Evolutionary conservation across 2,329 filamentous ascomycete genomes (phyloP), one percentile per base, ranked within the genome.

Genomic region (Fusarium protoensiforme): DNA sequence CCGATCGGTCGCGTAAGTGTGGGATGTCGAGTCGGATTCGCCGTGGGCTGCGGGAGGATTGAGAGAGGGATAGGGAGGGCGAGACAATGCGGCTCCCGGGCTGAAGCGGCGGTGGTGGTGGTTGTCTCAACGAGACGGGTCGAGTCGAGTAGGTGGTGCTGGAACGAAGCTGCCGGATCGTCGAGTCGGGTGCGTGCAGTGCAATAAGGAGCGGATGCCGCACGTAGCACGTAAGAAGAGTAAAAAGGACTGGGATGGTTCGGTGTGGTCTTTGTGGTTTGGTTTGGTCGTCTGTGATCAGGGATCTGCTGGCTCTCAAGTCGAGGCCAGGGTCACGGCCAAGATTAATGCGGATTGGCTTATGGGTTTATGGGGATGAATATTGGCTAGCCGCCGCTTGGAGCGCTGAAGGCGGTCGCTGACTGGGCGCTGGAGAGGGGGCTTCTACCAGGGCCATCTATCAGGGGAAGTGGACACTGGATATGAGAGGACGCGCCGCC

Each of bases 341-440:
- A 71, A 54, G 62, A 68, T 63, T 67, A 61, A 73, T 64, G 71
- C 70, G 70, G 71, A 73, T 73, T 73, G 71, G 71, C 57, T 62
- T 54, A 39, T 57, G 64, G 59, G 67, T 41, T 67, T 68, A 73
- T 57, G 71, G 71, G 71, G 71, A 68, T 53, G 51, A 68, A 70
- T 73, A 67, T 73, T 73, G 71, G 67, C 67, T 73, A 73, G 71
- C 71, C 71, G 71, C 71, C 67, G 70, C 62, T 64, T 58, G 48
- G 67, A 61, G 59, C 41, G 61, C 38, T 43, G 39, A 46, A 31
- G 48, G 22, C 43, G 27, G 41, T 36, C 41, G 53, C 48, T 48
- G 56, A 35, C 43, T 65, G 62, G 35, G 62, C 59, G 48, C 70
- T 60, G 61, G 38, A 35, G 61, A 36, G 39, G 58, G 5, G 54